Percentiles rank a stretch among this genome's conserved stretches.
phyloP scores from a whole-genome alignment of 257 asterid genomes.

The Solanum clarkiae region DNA sequence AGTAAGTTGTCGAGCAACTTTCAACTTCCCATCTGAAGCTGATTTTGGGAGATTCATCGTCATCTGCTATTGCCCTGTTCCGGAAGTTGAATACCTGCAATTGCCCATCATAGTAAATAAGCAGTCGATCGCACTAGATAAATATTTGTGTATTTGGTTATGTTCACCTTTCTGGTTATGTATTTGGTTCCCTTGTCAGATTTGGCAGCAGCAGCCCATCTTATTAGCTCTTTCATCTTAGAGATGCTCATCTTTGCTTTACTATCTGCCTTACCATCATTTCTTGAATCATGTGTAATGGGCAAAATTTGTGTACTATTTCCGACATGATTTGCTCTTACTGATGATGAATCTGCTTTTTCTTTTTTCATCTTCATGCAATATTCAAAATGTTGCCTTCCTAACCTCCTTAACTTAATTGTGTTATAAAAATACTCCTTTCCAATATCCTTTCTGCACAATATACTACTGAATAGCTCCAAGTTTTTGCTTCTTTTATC shows the following conservation, averaged over 20 bases:
- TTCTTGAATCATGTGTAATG: conserved; percentile 8
- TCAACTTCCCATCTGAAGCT: conserved; percentile 76
- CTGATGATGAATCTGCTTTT: conserved; percentile 15
- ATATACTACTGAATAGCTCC: conserved; percentile 3
- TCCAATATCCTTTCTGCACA: conserved; percentile 27
- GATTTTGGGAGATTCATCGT: conserved; percentile 74
- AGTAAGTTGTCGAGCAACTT: conserved; percentile 44
- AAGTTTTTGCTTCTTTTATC: conserved; percentile 21
- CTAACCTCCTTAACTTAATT: conserved; percentile 20
- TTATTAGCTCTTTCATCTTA: conserved; percentile 56
- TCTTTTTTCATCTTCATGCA: conserved; percentile 44
- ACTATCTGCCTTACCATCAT: conserved; percentile 8
- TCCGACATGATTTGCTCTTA: neutral
- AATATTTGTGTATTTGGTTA: too few species aligned
- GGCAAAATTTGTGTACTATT: conserved; percentile 36
- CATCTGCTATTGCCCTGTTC: conserved; percentile 34
- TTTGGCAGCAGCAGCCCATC: conserved; percentile 69
- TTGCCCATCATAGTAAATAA: neutral
- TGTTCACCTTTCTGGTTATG: conserved; percentile 44
- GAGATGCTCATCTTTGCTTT: conserved; percentile 32
- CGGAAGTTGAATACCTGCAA: conserved; percentile 48
- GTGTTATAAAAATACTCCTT: conserved; percentile 38
- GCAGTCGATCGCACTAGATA: neutral
- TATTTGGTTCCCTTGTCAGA: conserved; percentile 45
- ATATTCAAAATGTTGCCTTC: conserved; percentile 11